These are phyloP conservation scores for Candida succiphila DNA, from an alignment of 805 yeast species.

Conservation along the genomic window DNA sequence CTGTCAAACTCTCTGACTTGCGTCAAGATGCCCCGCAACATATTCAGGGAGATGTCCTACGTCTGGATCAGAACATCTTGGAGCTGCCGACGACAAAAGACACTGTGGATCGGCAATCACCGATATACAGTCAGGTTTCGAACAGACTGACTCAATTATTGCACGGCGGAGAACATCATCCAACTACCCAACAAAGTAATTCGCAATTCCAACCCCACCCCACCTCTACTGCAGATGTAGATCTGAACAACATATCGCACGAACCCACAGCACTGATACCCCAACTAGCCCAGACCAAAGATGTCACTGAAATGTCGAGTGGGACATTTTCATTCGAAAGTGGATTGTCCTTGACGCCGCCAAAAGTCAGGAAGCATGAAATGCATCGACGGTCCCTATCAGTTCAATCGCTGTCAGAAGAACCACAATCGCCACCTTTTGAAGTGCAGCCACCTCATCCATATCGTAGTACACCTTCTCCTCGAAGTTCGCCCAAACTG, in stretches of 20 bases:
- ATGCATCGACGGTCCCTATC: not conserved
- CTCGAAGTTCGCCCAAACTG: not conserved
- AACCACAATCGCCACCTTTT: not conserved
- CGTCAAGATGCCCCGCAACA: no score
- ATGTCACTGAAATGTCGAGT: not conserved
- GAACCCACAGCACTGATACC: no score
- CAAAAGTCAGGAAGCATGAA: not conserved
- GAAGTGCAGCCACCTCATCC: not conserved
- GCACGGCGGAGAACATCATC: not conserved
- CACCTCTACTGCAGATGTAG: no score
- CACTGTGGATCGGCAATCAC: constrained; percentile 7
- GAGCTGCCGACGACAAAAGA: no score
- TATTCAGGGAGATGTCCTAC: no score
- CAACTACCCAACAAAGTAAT: no score
- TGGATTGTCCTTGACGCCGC: not conserved
- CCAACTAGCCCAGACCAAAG: not conserved
- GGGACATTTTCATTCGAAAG: not conserved
- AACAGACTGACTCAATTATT: not conserved
- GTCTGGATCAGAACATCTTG: no score
- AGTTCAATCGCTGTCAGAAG: not conserved
- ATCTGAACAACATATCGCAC: no score
- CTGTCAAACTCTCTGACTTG: no score
- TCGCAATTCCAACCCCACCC: no score
- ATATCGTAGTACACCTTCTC: constrained; percentile 1
- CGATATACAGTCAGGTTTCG: constrained; percentile 12